These are phyloP conservation scores for Tetrastigma voinierianum DNA, from an alignment of 164 flowering plant species.

Conservation along the genomic window DNA sequence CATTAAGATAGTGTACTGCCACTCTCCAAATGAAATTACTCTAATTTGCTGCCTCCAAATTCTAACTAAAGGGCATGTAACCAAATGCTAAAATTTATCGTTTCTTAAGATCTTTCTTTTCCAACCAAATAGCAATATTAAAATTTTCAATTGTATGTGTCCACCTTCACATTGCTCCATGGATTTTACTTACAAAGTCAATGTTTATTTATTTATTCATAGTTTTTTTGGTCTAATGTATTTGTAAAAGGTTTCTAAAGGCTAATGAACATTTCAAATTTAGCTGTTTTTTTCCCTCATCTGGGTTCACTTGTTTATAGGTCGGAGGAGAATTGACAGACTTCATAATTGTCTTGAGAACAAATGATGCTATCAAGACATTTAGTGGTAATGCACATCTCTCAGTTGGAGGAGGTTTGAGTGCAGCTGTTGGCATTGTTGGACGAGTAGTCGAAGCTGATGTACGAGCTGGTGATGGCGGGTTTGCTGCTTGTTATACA, in stretches of 20 bases:
- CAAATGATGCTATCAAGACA: constrained; percentile 70
- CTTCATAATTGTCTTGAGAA: constrained; percentile 85
- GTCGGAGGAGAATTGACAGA: constrained; percentile 95
- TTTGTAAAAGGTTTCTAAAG: no score
- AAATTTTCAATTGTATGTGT: no score
- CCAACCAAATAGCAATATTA: no score
- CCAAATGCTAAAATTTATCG: no score
- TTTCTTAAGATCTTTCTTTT: no score
- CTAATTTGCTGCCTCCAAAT: no score
- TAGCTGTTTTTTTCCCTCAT: not conserved
- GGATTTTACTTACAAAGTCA: not conserved
- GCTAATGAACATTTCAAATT: not conserved
- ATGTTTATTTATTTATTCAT: not conserved
- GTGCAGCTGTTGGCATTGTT: constrained; percentile 83
- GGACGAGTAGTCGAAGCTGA: constrained; percentile 92
- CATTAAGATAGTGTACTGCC: no score
- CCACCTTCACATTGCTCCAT: no score
- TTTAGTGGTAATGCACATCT: constrained; percentile 79
- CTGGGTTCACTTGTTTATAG: constrained; percentile 27
- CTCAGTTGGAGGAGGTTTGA: constrained; percentile 86
- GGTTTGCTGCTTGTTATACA: constrained; percentile 95
- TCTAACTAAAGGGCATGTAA: no score
- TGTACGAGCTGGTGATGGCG: constrained; percentile 85
- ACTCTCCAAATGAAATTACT: no score
- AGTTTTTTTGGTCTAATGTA: no score